A percentile compares a stretch with the other conserved stretches of the same genome.
These are phyloP conservation scores for Aquanectria penicillioides DNA, from an alignment of 2,329 filamentous ascomycete species.

Conservation along the genomic window DNA sequence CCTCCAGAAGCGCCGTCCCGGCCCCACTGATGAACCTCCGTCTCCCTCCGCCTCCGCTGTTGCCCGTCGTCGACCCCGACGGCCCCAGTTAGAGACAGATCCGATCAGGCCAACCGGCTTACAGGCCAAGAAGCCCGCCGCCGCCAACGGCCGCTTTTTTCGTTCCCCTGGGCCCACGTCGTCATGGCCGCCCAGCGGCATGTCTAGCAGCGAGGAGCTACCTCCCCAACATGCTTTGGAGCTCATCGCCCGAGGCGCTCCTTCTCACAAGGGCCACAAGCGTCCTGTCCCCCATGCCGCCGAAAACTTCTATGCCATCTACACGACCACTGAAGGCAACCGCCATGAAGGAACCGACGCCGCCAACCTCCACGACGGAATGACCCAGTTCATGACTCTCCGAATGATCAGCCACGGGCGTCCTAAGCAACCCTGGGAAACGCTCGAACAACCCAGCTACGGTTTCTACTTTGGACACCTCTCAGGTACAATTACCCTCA, in stretches of 20 bases:
- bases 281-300: constrained; percentile 63
- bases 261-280: constrained; percentile 65
- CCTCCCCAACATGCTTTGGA: constrained; percentile 64
- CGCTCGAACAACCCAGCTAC: constrained; percentile 79
- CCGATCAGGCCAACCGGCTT: constrained; percentile 26
- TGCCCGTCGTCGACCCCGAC: constrained; percentile 54
- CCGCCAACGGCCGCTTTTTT: constrained; percentile 29
- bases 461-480: constrained; percentile 72
- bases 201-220: constrained; percentile 61
- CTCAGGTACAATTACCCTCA: constrained; percentile 77
- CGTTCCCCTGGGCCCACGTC: constrained; percentile 50
- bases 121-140: constrained; percentile 25
- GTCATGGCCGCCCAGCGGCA: constrained; percentile 66
- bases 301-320: constrained; percentile 66
- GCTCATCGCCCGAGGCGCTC: constrained; percentile 67
- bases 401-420: constrained; percentile 55
- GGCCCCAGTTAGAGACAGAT: constrained; percentile 47
- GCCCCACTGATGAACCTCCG: constrained; percentile 26
- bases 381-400: constrained; percentile 69
- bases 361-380: constrained; percentile 62
- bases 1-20: constrained; percentile 30
- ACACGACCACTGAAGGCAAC: constrained; percentile 60
- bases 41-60: constrained; percentile 26
- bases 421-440: constrained; percentile 70
- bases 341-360: constrained; percentile 56